phyloP scores from a whole-genome alignment of 257 asterid species.

The Solanum pinnatisectum region DNA sequence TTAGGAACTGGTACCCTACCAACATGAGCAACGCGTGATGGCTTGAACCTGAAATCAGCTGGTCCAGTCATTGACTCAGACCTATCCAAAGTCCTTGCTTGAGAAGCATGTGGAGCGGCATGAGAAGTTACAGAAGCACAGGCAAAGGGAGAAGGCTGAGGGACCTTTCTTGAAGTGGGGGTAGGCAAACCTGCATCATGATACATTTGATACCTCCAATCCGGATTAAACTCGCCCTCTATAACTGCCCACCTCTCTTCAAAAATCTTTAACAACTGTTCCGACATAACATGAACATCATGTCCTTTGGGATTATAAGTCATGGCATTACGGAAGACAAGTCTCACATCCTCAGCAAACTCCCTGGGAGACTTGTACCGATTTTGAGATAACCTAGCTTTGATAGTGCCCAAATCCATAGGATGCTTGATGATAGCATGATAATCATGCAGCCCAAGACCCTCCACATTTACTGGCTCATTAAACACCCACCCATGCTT shows the following conservation, averaged over 20 bases:
- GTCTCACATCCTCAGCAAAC: slow-evolving; percentile 14
- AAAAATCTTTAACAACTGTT: slow-evolving; percentile 6
- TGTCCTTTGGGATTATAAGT: slow-evolving; percentile 21
- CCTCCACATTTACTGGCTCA: slow-evolving; percentile 5
- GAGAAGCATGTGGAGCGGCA: neutral
- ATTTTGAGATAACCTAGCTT: slow-evolving; percentile 5
- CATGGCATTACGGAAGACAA: slow-evolving; percentile 11
- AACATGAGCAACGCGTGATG: neutral
- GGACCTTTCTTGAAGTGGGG: slow-evolving; percentile 5
- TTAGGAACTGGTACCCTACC: slow-evolving; percentile 9
- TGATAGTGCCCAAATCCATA: slow-evolving; percentile 16
- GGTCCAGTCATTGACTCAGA: slow-evolving; percentile 1
- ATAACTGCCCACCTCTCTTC: slow-evolving; percentile 16
- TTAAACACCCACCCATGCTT: slow-evolving; percentile 13
- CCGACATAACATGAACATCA: slow-evolving; percentile 20
- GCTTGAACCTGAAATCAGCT: neutral
- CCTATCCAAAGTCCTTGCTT: slow-evolving; percentile 4
- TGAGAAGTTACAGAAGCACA: neutral
- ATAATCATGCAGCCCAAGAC: slow-evolving; percentile 10
- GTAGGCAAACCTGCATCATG: slow-evolving; percentile 8
- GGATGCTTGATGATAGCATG: slow-evolving; percentile 13
- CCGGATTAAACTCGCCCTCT: slow-evolving; percentile 9
- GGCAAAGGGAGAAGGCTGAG: neutral
- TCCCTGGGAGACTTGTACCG: slow-evolving; percentile 9
- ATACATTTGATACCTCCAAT: slow-evolving; percentile 12